Evolutionary conservation across 305 asterid genomes (phyloP).

Genomic region (Solanum hybrid): DNA sequence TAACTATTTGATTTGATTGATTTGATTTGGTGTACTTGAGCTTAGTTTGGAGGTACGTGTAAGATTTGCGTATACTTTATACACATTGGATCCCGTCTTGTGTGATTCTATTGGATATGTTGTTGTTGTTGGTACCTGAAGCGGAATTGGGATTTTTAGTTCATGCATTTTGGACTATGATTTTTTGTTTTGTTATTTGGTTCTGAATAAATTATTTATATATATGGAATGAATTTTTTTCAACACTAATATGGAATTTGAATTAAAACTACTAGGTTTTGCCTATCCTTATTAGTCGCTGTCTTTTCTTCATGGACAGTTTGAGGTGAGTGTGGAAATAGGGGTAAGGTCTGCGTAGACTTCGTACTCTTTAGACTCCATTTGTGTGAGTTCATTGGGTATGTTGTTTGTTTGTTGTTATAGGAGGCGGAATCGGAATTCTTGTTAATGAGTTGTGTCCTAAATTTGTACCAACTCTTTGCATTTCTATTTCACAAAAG

Average conservation of each 20-base stretch:
- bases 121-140: not conserved
- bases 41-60: not conserved
- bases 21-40: not conserved
- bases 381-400: not conserved
- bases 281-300: not conserved
- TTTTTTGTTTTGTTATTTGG: not conserved
- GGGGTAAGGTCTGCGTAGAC: not conserved
- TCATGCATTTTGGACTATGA: not conserved
- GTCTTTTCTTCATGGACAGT: rapidly evolving
- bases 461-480: not conserved
- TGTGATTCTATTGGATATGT: not conserved
- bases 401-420: not conserved
- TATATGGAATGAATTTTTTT: not conserved
- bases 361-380: not conserved
- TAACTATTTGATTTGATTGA: no score
- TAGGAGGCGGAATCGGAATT: not conserved
- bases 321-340: not conserved
- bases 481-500: not conserved
- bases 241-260: not conserved
- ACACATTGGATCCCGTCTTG: not conserved
- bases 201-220: not conserved
- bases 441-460: not conserved
- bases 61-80: not conserved
- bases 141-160: not conserved
- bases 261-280: not conserved